Evolutionary conservation across 2,329 filamentous ascomycete genomes (phyloP).

Genomic region (Clarireedia monteithiana): DNA sequence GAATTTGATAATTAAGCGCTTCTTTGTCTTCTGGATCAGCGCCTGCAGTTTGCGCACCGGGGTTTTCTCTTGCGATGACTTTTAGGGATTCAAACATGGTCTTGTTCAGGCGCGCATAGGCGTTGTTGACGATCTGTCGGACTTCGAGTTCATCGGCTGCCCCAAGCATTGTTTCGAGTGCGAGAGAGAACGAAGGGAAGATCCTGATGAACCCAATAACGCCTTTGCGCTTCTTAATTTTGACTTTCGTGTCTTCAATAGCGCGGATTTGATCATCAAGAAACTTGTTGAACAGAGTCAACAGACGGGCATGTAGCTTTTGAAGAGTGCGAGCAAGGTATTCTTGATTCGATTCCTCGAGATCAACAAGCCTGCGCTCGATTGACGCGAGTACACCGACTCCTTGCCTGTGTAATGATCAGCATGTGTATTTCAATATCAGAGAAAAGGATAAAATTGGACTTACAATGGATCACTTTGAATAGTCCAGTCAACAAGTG

Average conservation of each 20-base stretch:
- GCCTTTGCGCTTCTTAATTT: constrained; percentile 96
- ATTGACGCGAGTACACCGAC: constrained; percentile 77
- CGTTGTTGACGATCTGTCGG: constrained; percentile 71
- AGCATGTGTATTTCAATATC: constrained; percentile 10
- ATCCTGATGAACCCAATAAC: constrained; percentile 93
- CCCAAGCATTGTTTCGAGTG: constrained; percentile 76
- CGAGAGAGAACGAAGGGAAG: constrained; percentile 78
- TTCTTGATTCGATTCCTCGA: constrained; percentile 88
- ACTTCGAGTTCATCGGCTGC: constrained; percentile 56
- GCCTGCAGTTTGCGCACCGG: constrained; percentile 37
- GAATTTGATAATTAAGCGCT: constrained; percentile 91
- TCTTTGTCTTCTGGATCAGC: constrained; percentile 83
- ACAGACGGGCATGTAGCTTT: constrained; percentile 67
- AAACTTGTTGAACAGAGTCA: constrained; percentile 75
- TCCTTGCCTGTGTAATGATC: constrained; percentile 56
- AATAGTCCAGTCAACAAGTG: constrained; percentile 76
- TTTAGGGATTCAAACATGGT: constrained; percentile 97
- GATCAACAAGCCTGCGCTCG: constrained; percentile 68
- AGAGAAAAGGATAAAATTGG: constrained; percentile 7
- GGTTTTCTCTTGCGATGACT: constrained; percentile 76
- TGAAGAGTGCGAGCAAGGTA: constrained; percentile 75
- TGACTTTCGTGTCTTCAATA: constrained; percentile 97
- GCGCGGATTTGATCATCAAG: constrained; percentile 91
- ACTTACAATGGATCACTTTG: constrained; percentile 74
- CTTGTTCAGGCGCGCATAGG: constrained; percentile 82